Evolutionary conservation across 2,329 filamentous ascomycete species (phyloP).

Genomic region (Apiospora marii): DNA sequence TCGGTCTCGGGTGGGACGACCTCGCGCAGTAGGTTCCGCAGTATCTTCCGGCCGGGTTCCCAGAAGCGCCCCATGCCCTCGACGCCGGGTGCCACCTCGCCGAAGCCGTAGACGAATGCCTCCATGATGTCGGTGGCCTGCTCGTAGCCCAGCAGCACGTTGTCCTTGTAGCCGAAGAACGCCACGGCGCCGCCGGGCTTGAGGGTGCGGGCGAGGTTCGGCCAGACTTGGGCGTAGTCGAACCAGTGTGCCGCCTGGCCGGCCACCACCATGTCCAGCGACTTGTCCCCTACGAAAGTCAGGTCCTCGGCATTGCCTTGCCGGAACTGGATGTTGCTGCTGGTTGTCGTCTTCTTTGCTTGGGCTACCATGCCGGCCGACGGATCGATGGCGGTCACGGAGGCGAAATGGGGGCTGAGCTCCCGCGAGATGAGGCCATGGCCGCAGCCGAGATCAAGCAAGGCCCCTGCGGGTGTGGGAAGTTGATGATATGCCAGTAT

Average conservation of each 20-base stretch:
- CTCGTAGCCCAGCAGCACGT: conserved; percentile 62
- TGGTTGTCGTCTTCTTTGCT: conserved; percentile 50
- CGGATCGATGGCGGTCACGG: conserved; percentile 63
- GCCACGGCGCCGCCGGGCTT: conserved; percentile 65
- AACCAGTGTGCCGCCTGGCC: conserved; percentile 74
- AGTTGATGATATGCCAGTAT: conserved; percentile 62
- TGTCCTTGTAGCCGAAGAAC: conserved; percentile 73
- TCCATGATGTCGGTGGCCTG: conserved; percentile 61
- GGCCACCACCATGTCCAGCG: conserved; percentile 59
- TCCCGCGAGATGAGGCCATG: conserved; percentile 65
- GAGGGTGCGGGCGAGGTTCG: conserved; percentile 61
- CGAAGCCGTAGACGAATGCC: conserved; percentile 61
- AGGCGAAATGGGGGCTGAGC: conserved; percentile 60
- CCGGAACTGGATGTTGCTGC: conserved; percentile 55
- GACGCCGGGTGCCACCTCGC: conserved; percentile 51
- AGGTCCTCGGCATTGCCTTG: conserved; percentile 63
- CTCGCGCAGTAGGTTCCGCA: conserved; percentile 59
- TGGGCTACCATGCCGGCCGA: conserved; percentile 64
- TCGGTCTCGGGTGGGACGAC: conserved; percentile 59
- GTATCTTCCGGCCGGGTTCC: conserved; percentile 65
- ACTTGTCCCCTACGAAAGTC: conserved; percentile 54
- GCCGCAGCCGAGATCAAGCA: conserved; percentile 70
- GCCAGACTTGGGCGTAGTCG: conserved; percentile 63
- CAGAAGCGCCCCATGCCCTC: conserved; percentile 65
- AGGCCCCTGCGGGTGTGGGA: conserved; percentile 39